A percentile compares a stretch with the other conserved stretches of the same genome.
phyloP scores from a whole-genome alignment of 2,329 filamentous ascomycete species.

The Monascus ruber region DNA sequence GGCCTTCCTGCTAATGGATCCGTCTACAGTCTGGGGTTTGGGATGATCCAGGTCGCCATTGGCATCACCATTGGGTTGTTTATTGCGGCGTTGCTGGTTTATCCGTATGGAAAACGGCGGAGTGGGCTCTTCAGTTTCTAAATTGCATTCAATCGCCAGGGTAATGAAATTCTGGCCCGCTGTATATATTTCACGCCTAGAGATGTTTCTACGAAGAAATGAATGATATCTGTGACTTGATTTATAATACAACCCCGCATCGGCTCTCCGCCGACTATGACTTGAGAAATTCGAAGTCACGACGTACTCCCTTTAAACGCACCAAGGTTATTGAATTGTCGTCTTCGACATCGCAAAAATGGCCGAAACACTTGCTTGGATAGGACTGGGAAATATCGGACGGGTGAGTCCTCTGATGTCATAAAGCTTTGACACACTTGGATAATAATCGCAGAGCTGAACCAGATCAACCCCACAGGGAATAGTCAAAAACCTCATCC shows the following conservation, averaged over 20 bases:
- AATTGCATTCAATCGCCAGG: background rate
- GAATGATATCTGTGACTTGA: no score
- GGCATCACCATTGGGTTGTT: slow-evolving; percentile 37
- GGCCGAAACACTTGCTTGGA: slow-evolving; percentile 51
- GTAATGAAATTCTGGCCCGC: no score
- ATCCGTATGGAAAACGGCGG: slow-evolving; percentile 33
- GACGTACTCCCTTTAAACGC: no score
- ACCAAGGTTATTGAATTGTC: no score
- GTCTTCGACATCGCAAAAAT: slow-evolving; percentile 4
- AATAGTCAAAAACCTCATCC: slow-evolving; percentile 72
- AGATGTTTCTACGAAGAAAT: no score
- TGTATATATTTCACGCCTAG: no score
- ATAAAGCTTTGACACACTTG: background rate
- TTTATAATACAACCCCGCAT: no score
- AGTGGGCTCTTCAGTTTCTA: slow-evolving; percentile 33
- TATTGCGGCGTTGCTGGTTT: slow-evolving; percentile 33
- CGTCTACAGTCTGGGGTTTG: slow-evolving; percentile 26
- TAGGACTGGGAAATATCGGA: slow-evolving; percentile 83
- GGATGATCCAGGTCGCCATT: slow-evolving; percentile 36
- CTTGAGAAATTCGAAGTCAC: no score
- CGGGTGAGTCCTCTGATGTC: slow-evolving; percentile 42
- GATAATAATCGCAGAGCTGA: slow-evolving; percentile 4
- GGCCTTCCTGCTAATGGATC: slow-evolving; percentile 6
- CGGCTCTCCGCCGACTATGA: no score
- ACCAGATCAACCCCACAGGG: slow-evolving; percentile 39